A percentile compares a stretch with the other conserved stretches of the same genome.
phyloP scores from a whole-genome alignment of 2,329 filamentous ascomycete species.

The Hymenoscyphus scutula region DNA sequence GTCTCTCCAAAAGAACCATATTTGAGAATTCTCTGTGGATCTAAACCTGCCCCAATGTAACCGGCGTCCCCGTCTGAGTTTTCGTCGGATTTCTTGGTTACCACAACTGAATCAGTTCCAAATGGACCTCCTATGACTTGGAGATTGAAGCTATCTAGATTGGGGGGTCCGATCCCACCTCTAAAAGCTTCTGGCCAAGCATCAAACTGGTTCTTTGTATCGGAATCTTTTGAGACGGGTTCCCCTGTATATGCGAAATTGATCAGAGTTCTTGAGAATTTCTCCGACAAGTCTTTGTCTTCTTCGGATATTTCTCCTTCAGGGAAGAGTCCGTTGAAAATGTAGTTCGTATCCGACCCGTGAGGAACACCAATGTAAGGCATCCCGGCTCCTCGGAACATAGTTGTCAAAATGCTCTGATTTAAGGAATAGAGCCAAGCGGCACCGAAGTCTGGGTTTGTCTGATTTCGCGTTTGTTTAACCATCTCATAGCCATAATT shows the following conservation, averaged over 20 bases:
- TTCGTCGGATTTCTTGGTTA: not conserved
- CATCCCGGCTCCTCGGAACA: slow-evolving; percentile 12
- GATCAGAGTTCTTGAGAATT: slow-evolving; percentile 3
- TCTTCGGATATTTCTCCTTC: slow-evolving; percentile 5
- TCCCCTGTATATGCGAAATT: slow-evolving; percentile 9
- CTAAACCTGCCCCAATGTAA: not conserved
- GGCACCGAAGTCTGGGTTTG: not conserved
- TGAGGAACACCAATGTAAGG: slow-evolving; percentile 14
- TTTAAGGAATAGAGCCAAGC: not conserved
- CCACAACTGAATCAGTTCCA: not conserved
- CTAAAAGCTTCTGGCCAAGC: not conserved
- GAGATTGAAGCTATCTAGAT: not conserved
- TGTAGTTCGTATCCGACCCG: slow-evolving; percentile 17
- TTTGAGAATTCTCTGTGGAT: not conserved
- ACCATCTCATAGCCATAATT: slow-evolving; percentile 1
- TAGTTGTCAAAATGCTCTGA: slow-evolving; percentile 10
- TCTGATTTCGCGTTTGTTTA: not conserved
- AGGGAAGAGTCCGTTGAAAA: slow-evolving; percentile 19
- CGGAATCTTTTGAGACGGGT: not conserved
- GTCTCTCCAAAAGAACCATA: not conserved
- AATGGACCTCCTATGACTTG: not conserved
- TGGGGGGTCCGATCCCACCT: not conserved
- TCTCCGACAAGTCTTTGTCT: not conserved
- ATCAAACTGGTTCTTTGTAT: not conserved
- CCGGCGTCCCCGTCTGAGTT: not conserved